Base-by-base conservation (phyloP, 805 yeast species). In the Metschnikowia lochheadii region DNA sequence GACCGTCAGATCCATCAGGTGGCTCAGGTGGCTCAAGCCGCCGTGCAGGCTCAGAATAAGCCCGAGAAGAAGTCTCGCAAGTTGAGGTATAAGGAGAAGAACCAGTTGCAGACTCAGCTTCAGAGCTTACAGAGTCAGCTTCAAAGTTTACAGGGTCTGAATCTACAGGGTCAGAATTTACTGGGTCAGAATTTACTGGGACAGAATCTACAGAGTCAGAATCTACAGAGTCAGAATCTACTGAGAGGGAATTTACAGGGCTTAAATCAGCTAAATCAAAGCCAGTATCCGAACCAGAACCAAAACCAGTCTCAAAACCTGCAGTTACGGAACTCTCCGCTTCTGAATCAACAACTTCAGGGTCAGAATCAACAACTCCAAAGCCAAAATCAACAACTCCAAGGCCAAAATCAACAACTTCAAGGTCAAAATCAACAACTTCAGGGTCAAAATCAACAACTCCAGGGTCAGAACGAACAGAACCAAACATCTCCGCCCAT, bases 1-100 rank as follows among this genome's bases (percentile, higher is more conserved):
- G 76, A 72, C 57, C 76, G 76, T 3, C 74, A 68, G 36, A 62
- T 72, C 34, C 76, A 70, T 42, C 68, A 66, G 48, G 73, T 69
- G 36, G 74, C 74, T 1, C 71, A 62, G 37, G 75, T 69, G 36
- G 74, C 74, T 1, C 71, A 62, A 35, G 75, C 72, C 6, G 72
- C 74, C 0, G 73, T 65, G 3, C 70, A 64, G 18, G 68, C 66
- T 1, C 70, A 64, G 49, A 60, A 60, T 11, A 53, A 50, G 48
- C 15, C 45, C 17, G 57, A 48, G 23, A 52, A 52, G 36, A 45
- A 50, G 41, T 29, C 20, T 23, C 46, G 53, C n/a, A 54, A 48
- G 40, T 54, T 53, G 31, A 47, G 49, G 11, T 56, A 48, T 36
- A 52, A 52, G 21, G 31, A 36, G 32, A 44, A 40, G 18, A 31